Percentiles rank a stretch among this genome's conserved stretches.
phyloP scores from a whole-genome alignment of 331 rosid species.

The Quercus lobata region DNA sequence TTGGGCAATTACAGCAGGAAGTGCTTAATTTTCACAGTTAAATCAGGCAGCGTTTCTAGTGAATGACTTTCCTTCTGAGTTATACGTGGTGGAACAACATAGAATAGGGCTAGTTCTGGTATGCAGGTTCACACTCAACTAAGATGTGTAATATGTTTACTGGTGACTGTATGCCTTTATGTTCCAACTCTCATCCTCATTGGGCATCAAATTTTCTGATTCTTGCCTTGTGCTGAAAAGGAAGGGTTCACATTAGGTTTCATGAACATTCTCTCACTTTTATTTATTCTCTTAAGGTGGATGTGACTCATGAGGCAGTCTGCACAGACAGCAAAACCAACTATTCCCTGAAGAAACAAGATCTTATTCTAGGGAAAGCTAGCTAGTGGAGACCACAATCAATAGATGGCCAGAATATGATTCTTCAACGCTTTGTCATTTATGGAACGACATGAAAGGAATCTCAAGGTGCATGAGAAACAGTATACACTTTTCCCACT shows the following conservation, averaged over 20 bases:
- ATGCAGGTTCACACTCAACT: too few relatives aligned
- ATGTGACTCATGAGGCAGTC: background rate
- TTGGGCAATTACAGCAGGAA: too few relatives aligned
- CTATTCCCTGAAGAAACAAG: background rate
- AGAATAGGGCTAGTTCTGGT: too few relatives aligned
- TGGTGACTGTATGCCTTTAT: too few relatives aligned
- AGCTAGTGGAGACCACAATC: slow-evolving; percentile 14
- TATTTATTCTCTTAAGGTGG: background rate
- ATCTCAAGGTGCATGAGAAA: background rate
- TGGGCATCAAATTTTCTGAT: background rate
- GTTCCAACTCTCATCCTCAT: background rate
- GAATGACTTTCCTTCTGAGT: too few relatives aligned
- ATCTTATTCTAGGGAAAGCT: background rate
- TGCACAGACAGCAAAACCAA: background rate
- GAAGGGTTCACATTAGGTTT: background rate
- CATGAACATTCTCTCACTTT: background rate
- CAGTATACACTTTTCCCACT: background rate
- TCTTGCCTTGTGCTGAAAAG: background rate
- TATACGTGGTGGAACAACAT: too few relatives aligned
- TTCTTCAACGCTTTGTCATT: slow-evolving; percentile 6
- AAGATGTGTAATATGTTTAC: too few relatives aligned
- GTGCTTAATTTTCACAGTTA: too few relatives aligned
- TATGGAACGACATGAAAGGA: background rate
- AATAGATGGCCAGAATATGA: slow-evolving; percentile 24
- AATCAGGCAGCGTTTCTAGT: too few relatives aligned